Percentiles rank a stretch among this genome's conserved stretches.
Conservation (phyloP, 139 green algal species). For the Deuterostichococcus epilithicus region DNA sequence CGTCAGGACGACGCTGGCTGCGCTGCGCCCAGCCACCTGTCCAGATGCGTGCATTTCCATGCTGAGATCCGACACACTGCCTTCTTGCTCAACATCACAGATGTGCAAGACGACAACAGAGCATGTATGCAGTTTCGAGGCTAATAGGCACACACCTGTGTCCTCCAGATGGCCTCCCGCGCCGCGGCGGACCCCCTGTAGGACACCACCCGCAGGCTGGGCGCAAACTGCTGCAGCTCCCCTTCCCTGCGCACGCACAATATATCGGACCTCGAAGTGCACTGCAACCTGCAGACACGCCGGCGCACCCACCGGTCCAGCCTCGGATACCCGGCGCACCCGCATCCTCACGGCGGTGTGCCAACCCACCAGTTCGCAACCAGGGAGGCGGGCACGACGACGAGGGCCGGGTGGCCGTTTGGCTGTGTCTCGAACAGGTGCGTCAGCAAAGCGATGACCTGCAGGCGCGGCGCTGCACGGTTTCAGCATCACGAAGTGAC, state of each 20-base stretch:
- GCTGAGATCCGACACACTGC: background rate
- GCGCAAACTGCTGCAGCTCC: conserved; percentile 73
- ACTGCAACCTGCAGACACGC: no score
- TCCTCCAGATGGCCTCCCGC: background rate
- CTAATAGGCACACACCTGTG: background rate
- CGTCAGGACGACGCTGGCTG: conserved; percentile 39
- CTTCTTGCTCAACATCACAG: background rate
- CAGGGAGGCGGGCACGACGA: conserved; percentile 79
- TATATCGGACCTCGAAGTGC: no score
- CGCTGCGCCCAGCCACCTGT: background rate
- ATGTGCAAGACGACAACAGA: no score
- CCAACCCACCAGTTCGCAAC: conserved; percentile 64
- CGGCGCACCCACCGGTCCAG: no score
- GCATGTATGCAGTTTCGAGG: background rate
- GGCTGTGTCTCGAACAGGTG: conserved; percentile 28
- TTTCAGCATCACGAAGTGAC: no score
- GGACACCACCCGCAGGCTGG: conserved; percentile 59
- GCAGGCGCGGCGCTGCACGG: no score
- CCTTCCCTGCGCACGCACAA: conserved; percentile 28
- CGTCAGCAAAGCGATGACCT: conserved; percentile 51
- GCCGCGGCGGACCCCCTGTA: conserved; percentile 11
- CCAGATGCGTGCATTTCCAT: background rate
- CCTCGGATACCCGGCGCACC: no score
- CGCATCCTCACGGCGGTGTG: no score
- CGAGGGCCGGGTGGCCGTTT: conserved; percentile 52